Evolutionary conservation across 139 green algal species (phyloP).

Genomic region (Chlorella sp.): DNA sequence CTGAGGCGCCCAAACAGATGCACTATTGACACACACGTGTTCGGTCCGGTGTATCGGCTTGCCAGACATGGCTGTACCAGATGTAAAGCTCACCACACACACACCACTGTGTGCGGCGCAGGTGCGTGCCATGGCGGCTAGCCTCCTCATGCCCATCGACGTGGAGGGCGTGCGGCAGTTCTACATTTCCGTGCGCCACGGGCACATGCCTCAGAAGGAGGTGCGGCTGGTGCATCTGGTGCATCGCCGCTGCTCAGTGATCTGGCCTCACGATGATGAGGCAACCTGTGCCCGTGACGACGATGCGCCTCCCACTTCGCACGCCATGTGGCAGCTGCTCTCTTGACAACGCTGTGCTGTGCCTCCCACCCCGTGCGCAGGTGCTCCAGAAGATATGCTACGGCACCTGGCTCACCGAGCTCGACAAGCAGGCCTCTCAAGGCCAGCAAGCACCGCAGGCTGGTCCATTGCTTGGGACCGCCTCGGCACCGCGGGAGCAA

Average conservation of each 20-base stretch:
- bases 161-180: constrained; percentile 60
- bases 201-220: constrained; percentile 38
- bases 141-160: constrained; percentile 17
- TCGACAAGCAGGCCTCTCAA: constrained; percentile 2
- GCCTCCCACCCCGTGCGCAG: not conserved
- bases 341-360: not conserved
- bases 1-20: too few species aligned
- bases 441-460: too few species aligned
- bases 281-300: not conserved
- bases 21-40: too few species aligned
- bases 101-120: not conserved
- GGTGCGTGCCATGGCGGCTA: constrained; percentile 2
- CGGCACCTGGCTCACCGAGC: constrained; percentile 5
- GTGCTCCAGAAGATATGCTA: constrained; percentile 15
- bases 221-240: not conserved
- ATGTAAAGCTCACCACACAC: too few species aligned
- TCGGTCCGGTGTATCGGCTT: not conserved
- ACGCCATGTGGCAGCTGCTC: not conserved
- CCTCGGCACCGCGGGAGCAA: too few species aligned
- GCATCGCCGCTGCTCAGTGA: not conserved
- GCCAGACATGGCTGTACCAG: not conserved
- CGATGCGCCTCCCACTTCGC: not conserved
- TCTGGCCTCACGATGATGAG: not conserved
- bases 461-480: too few species aligned
- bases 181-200: constrained; percentile 49